Evolutionary conservation across 768 basidiomycete species (phyloP).

Genomic region (Mycena haematopus): DNA sequence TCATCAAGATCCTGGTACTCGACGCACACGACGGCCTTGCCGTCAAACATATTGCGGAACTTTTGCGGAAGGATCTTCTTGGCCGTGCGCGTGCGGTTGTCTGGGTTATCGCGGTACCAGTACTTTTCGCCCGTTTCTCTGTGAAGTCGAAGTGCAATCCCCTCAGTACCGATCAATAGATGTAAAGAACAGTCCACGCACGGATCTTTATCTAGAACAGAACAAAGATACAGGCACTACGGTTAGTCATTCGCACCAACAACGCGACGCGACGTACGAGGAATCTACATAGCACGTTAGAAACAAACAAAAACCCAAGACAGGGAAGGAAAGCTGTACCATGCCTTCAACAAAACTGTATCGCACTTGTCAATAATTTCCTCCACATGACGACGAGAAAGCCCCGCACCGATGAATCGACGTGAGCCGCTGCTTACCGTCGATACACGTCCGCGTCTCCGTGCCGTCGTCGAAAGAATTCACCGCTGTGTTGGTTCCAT

Average conservation of each 20-base stretch:
- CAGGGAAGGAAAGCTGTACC: constrained; percentile 7
- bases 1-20: constrained; percentile 71
- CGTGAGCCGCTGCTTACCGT: constrained; percentile 83
- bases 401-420: constrained; percentile 67
- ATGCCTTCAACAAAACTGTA: constrained; percentile 70
- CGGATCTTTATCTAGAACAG: too few species aligned
- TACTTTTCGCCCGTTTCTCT: constrained; percentile 24
- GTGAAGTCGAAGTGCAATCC: too few species aligned
- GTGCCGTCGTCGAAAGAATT: constrained; percentile 63
- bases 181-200: too few species aligned
- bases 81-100: constrained; percentile 28
- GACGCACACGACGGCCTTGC: constrained; percentile 83
- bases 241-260: not conserved
- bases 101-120: constrained; percentile 31
- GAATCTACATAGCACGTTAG: constrained; percentile 50
- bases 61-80: constrained; percentile 55
- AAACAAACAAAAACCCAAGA: not conserved
- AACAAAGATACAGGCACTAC: too few species aligned
- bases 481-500: constrained; percentile 44
- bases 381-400: not conserved
- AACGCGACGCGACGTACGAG: constrained; percentile 43
- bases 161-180: constrained; percentile 26
- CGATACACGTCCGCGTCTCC: constrained; percentile 72
- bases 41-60: constrained; percentile 65
- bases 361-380: not conserved